Conservation (phyloP, 1,139 yeast species). For the Geotrichum aggregatum region DNA sequence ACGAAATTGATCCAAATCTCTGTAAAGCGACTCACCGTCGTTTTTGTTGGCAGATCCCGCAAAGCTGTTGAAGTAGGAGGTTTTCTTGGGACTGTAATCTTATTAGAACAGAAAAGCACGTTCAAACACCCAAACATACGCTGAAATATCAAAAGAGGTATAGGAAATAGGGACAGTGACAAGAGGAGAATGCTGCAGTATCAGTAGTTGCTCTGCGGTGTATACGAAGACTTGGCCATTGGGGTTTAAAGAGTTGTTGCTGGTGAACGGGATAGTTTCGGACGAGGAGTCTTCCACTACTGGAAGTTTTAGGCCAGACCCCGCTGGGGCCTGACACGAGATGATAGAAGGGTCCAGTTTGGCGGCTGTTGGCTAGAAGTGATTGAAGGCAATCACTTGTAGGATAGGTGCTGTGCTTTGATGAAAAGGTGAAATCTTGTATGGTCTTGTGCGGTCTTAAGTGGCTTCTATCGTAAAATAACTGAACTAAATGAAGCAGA, state of each 20-base stretch:
- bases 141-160: slow-evolving; percentile 17
- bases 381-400: neutral
- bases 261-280: neutral
- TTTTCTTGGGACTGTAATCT: slow-evolving; percentile 13
- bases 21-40: slow-evolving; percentile 10
- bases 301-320: slow-evolving; percentile 3
- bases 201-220: slow-evolving; percentile 11
- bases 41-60: slow-evolving; percentile 2
- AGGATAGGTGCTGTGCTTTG: neutral
- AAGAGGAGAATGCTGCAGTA: slow-evolving; percentile 16
- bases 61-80: slow-evolving; percentile 15
- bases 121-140: slow-evolving; percentile 8
- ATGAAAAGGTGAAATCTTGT: neutral
- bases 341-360: slow-evolving; percentile 22
- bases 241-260: slow-evolving; percentile 17
- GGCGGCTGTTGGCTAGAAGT: neutral
- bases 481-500: too few relatives aligned
- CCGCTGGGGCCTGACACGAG: slow-evolving; percentile 16
- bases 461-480: too few relatives aligned
- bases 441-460: neutral
- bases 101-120: neutral
- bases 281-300: neutral
- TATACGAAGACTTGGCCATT: slow-evolving; percentile 11
- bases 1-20: too few relatives aligned
- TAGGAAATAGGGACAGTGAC: slow-evolving; percentile 12